Percentiles rank a stretch among this genome's conserved stretches.
Conservation (phyloP, 2,329 filamentous ascomycete genomes). For the Fusarium virguliforme region DNA sequence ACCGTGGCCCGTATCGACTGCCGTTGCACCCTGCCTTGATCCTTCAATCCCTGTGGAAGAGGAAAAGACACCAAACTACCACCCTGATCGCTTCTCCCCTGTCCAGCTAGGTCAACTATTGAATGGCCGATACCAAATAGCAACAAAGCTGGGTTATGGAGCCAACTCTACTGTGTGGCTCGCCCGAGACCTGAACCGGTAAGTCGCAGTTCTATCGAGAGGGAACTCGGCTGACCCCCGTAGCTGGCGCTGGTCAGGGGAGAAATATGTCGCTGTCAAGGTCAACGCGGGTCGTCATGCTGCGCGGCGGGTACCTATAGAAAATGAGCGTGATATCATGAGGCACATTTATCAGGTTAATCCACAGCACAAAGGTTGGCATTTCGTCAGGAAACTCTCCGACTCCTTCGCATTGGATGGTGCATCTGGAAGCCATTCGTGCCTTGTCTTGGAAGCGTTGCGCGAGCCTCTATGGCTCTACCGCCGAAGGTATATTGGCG, state of each 20-base stretch:
- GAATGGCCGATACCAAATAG: constrained; percentile 40
- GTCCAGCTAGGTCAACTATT: constrained; percentile 35
- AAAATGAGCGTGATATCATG: constrained; percentile 41
- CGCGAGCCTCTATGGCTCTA: constrained; percentile 50
- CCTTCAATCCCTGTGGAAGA: constrained; percentile 30
- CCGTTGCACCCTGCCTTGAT: constrained; percentile 37
- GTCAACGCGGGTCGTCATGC: constrained; percentile 28
- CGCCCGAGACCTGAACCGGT: constrained; percentile 42
- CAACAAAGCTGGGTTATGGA: constrained; percentile 44
- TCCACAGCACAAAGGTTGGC: constrained; percentile 34
- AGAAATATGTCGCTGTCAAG: constrained; percentile 47
- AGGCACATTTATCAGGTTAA: constrained; percentile 32
- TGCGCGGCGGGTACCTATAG: background rate
- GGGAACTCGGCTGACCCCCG: background rate
- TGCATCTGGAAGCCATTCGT: constrained; percentile 26
- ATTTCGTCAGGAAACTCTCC: constrained; percentile 43
- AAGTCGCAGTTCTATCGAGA: background rate
- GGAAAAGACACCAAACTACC: constrained; percentile 40
- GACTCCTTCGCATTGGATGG: constrained; percentile 34
- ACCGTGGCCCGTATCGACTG: constrained; percentile 23
- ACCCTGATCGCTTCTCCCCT: constrained; percentile 37
- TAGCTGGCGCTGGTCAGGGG: constrained; percentile 46
- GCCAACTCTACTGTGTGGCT: constrained; percentile 48
- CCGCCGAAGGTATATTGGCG: constrained; percentile 35
- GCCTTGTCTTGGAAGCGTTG: constrained; percentile 44